A percentile compares a stretch with the other conserved stretches of the same genome.
phyloP scores from a whole-genome alignment of 1,139 yeast species.

The Eremothecium gossypii region DNA sequence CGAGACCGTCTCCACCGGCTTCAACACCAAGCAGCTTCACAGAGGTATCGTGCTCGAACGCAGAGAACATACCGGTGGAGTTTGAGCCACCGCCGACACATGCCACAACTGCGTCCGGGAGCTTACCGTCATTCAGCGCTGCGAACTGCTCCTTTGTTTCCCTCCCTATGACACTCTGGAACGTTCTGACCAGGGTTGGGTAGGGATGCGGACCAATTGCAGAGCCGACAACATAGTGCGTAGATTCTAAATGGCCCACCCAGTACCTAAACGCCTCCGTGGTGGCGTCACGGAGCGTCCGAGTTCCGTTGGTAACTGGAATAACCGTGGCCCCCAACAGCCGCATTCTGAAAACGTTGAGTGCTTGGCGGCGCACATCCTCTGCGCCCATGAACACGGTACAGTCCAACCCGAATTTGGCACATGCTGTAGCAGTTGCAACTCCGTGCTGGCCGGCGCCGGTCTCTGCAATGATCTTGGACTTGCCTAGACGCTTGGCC shows the following conservation, averaged over 20 bases:
- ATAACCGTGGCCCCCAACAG: constrained; percentile 92
- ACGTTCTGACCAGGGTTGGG: constrained; percentile 94
- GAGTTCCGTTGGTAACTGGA: constrained; percentile 89
- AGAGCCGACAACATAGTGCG: constrained; percentile 94
- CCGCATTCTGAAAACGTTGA: constrained; percentile 95
- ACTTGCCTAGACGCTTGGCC: constrained; percentile 89
- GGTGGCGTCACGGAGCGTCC: constrained; percentile 94
- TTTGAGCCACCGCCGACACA: constrained; percentile 99
- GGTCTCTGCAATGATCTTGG: constrained; percentile 89
- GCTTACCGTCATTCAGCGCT: constrained; percentile 62
- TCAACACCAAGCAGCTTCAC: constrained; percentile 90
- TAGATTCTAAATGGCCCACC: constrained; percentile 78
- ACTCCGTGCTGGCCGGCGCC: constrained; percentile 99
- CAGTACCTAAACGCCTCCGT: constrained; percentile 93
- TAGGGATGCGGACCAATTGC: constrained; percentile 99
- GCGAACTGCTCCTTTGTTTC: constrained; percentile 90
- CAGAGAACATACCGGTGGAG: constrained; percentile 91
- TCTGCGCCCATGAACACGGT: constrained; percentile 99
- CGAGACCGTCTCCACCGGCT: constrained; percentile 97
- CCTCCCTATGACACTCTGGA: constrained; percentile 93
- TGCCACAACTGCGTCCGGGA: constrained; percentile 92
- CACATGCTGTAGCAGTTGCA: constrained; percentile 98
- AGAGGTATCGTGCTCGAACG: constrained; percentile 70
- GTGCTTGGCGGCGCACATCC: constrained; percentile 96
- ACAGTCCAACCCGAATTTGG: constrained; percentile 91